Conservation (phyloP, 257 asterid species). For the Forsythia suspensa region DNA sequence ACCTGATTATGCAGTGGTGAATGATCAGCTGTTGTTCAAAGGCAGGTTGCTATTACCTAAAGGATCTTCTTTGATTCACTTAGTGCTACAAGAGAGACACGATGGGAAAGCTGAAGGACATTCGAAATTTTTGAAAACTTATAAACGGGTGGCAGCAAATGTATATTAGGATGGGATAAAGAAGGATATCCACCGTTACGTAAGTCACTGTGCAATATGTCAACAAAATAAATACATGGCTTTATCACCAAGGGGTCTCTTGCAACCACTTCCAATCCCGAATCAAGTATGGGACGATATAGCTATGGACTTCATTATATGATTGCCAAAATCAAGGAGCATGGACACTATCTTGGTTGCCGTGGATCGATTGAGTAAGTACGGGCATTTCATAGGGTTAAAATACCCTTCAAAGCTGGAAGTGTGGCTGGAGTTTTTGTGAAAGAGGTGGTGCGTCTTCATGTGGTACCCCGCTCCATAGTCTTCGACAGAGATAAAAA, state of each 20-base stretch:
- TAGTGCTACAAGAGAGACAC: neutral
- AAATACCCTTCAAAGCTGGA: neutral
- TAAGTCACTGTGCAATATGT: neutral
- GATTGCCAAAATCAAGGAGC: neutral
- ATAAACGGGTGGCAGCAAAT: neutral
- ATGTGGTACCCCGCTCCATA: conserved; percentile 2
- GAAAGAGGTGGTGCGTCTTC: neutral
- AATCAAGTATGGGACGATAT: neutral
- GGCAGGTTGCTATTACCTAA: neutral
- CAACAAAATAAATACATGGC: neutral
- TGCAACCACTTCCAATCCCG: neutral
- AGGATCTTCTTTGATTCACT: neutral
- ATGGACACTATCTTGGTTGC: neutral
- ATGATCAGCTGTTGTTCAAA: neutral
- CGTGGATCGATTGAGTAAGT: neutral
- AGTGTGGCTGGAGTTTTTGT: neutral
- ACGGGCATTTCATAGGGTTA: neutral
- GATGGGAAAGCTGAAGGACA: neutral
- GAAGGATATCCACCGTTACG: no score
- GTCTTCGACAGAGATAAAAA: neutral
- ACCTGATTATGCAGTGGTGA: no score
- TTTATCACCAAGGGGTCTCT: neutral
- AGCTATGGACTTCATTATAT: neutral
- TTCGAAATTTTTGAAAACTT: neutral
- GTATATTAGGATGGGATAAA: neutral